Evolutionary conservation across 352 stramenopile species (phyloP).

Genomic region (Phytopythium cucurbitacearum): DNA sequence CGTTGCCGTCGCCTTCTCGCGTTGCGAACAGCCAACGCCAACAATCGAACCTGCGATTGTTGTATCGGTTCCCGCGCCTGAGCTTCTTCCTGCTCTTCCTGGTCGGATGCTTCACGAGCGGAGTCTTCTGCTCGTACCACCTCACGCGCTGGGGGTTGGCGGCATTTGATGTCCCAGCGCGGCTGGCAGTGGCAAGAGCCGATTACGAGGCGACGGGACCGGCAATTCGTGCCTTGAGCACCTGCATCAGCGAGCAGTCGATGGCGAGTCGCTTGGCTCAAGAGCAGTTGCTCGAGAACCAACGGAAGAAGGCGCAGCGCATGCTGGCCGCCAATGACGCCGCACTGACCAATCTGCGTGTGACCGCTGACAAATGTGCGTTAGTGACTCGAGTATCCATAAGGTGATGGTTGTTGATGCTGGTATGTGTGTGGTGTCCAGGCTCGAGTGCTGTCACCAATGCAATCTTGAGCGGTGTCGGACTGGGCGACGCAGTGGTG

Average conservation of each 20-base stretch:
- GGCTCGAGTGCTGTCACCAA: slow-evolving; percentile 14
- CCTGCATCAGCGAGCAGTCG: slow-evolving; percentile 24
- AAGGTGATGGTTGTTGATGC: neutral
- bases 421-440: neutral
- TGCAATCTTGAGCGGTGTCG: no score
- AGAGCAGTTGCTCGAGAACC: slow-evolving; percentile 20
- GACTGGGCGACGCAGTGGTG: no score
- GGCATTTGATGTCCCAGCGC: slow-evolving; percentile 16
- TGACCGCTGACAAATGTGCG: slow-evolving; percentile 21
- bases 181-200: slow-evolving; percentile 21
- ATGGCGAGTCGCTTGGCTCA: slow-evolving; percentile 19
- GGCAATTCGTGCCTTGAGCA: slow-evolving; percentile 22
- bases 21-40: no score
- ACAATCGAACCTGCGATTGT: neutral
- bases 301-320: slow-evolving; percentile 19
- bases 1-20: slow-evolving; percentile 13
- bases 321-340: slow-evolving; percentile 23
- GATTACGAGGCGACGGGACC: slow-evolving; percentile 26
- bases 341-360: slow-evolving; percentile 9
- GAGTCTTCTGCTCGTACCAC: slow-evolving; percentile 35
- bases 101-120: slow-evolving; percentile 30
- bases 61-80: slow-evolving; percentile 41
- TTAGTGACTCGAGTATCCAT: neutral
- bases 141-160: slow-evolving; percentile 28
- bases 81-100: slow-evolving; percentile 54